A percentile compares a stretch with the other conserved stretches of the same genome.
Evolutionary conservation across 2,329 filamentous ascomycete genomes (phyloP).

Genomic region (Aureobasidium melanogenum): DNA sequence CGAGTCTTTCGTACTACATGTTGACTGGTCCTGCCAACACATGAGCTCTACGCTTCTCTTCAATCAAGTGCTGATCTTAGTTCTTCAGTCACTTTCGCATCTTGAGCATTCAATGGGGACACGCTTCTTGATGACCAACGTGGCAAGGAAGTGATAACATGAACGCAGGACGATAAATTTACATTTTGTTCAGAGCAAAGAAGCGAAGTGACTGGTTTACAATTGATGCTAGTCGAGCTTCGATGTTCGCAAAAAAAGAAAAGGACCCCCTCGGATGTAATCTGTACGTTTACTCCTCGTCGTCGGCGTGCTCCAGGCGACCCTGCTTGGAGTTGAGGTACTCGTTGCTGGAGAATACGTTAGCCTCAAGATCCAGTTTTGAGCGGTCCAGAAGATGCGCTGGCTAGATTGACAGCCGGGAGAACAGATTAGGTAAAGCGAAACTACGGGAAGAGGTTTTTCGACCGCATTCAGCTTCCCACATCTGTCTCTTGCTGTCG

Average conservation of each 20-base stretch:
- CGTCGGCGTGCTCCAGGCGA: conserved; percentile 45
- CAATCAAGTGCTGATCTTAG: background rate
- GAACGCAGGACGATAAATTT: background rate
- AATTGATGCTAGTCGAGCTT: conserved; percentile 11
- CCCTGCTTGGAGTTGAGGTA: conserved; percentile 74
- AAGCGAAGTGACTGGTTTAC: conserved; percentile 6
- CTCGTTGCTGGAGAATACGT: conserved; percentile 52
- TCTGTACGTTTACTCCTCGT: conserved; percentile 28
- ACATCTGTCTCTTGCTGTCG: conserved; percentile 8
- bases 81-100: no score
- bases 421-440: background rate
- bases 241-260: background rate
- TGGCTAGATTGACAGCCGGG: background rate
- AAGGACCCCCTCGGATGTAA: background rate
- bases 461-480: background rate
- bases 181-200: background rate
- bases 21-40: background rate
- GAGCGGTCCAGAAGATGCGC: background rate
- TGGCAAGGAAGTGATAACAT: background rate
- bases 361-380: conserved; percentile 6
- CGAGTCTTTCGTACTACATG: background rate
- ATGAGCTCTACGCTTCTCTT: background rate
- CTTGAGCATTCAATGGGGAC: background rate
- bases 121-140: background rate
- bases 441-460: background rate